A percentile compares a stretch with the other conserved stretches of the same genome.
phyloP scores from a whole-genome alignment of 192 early-diverging fungal species.

The Gamsiella multidivaricata region DNA sequence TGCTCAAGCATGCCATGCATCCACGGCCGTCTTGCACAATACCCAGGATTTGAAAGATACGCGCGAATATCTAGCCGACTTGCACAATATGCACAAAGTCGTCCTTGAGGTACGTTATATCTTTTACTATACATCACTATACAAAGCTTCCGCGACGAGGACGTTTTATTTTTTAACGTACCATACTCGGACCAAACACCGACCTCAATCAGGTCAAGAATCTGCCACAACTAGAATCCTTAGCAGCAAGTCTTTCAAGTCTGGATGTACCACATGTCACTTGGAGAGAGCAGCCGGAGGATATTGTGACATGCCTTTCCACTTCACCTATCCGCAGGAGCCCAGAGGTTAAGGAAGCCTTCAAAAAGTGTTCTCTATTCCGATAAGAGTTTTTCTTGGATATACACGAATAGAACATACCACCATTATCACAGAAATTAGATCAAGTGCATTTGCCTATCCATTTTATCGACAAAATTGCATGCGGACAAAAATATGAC shows the following conservation, averaged over 20 bases:
- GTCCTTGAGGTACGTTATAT: constrained; percentile 66
- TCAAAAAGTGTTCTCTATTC: constrained; percentile 60
- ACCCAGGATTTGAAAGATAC: constrained; percentile 69
- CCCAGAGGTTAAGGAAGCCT: constrained; percentile 56
- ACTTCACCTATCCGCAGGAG: constrained; percentile 72
- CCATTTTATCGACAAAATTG: no score
- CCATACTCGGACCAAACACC: neutral
- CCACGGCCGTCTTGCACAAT: constrained; percentile 72
- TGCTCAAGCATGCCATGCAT: constrained; percentile 79
- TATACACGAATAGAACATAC: constrained; percentile 4
- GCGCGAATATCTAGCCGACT: constrained; percentile 66
- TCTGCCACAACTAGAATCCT: constrained; percentile 65
- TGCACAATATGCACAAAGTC: constrained; percentile 82
- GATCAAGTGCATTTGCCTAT: no score
- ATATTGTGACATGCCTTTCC: constrained; percentile 76
- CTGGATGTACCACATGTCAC: constrained; percentile 68
- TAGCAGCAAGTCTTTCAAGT: constrained; percentile 64
- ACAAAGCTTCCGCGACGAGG: neutral
- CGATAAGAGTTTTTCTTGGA: no score
- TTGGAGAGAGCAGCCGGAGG: constrained; percentile 85
- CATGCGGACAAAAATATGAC: no score
- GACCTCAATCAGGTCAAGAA: constrained; percentile 67
- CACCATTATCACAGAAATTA: neutral
- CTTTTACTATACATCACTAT: neutral
- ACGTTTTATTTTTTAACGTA: neutral